Percentiles rank a stretch among this genome's conserved stretches.
Evolutionary conservation across 192 early-diverging fungal genomes (phyloP).

Genomic region (Phlyctochytrium arcticum): DNA sequence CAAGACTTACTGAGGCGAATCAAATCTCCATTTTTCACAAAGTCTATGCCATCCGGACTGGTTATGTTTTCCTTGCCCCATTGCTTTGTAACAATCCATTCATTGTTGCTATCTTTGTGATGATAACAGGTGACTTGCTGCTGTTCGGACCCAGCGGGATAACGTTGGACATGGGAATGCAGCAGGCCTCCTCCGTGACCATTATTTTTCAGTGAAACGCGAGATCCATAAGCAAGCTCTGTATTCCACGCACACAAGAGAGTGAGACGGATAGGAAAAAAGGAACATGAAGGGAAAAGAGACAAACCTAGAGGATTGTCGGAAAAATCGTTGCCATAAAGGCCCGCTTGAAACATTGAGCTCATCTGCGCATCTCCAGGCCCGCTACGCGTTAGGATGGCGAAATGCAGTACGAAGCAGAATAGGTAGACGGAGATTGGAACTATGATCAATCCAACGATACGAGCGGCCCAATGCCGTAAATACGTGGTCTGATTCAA

Average conservation of each 20-base stretch:
- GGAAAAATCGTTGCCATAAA: constrained; percentile 74
- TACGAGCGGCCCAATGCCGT: constrained; percentile 83
- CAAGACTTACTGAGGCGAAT: constrained; percentile 63
- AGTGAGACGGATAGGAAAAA: neutral
- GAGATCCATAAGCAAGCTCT: constrained; percentile 92
- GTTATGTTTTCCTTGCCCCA: constrained; percentile 47
- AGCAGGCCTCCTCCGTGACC: constrained; percentile 82
- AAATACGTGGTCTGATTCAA: constrained; percentile 61
- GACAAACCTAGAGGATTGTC: constrained; percentile 74
- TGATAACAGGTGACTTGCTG: constrained; percentile 96
- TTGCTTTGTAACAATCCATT: constrained; percentile 71
- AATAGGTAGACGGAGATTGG: constrained; percentile 81
- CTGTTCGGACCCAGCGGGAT: constrained; percentile 83
- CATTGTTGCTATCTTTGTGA: constrained; percentile 91
- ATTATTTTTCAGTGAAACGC: constrained; percentile 77
- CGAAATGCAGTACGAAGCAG: constrained; percentile 85
- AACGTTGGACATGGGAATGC: constrained; percentile 89
- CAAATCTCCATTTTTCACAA: constrained; percentile 72
- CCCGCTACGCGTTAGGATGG: constrained; percentile 74
- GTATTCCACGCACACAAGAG: too few relatives aligned
- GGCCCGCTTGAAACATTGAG: constrained; percentile 91
- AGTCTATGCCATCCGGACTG: constrained; percentile 38
- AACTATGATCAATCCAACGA: constrained; percentile 71
- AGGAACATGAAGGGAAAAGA: neutral
- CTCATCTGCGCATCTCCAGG: constrained; percentile 91